Evolutionary conservation across 2,329 filamentous ascomycete species (phyloP), one percentile per base, ranked within the genome.

Genomic region (Hypomyces perniciosus): DNA sequence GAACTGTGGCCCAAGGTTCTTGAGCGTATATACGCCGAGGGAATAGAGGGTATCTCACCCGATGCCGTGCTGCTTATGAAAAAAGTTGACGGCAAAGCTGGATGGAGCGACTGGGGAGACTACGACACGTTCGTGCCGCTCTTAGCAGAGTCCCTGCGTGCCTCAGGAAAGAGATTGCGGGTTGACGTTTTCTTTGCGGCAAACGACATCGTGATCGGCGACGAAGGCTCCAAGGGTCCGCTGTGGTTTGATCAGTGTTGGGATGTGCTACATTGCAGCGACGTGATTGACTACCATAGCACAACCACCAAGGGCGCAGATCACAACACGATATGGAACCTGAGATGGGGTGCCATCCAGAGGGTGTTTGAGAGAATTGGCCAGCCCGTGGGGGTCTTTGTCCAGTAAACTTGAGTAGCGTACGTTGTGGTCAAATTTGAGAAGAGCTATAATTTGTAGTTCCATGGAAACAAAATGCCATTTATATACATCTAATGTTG

Each of bases 71-170:
- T 68, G 43, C 50, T 67, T 9, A 50, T 66, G 61, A 57, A 62
- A 31, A 61, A 60, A 49, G 53, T 37, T 6, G 47, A 51, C 9
- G 53, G 50, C 29, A 27, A 27, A 7, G 43, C 39, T 2, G 60
- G 56, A 7, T 68, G 64, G 64, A 48, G 60, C 10, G 58, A 61
- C 26, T 68, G 65, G 65, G 58, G 54, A 4, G 61, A 67, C 43
- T 64, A 63, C 46, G 62, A 68, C 40, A 45, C 20, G n/a, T 46
- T 63, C 13, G 54, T 68, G 33, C 59, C 60, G 31, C 56, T 58
- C 3, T 29, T 66, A 50, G 57, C 48, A 13, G 55, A 58, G 13
- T 55, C 45, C 6, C 40, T 64, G 39, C 50, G 55, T 38, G 48
- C 28, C 1, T 40, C 50, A 0, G 55, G 55, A 8, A 44, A 46